These are phyloP conservation scores for Ceratobasidium sp. DNA, from an alignment of 1,284 basidiomycete species.

Conservation along the genomic window DNA sequence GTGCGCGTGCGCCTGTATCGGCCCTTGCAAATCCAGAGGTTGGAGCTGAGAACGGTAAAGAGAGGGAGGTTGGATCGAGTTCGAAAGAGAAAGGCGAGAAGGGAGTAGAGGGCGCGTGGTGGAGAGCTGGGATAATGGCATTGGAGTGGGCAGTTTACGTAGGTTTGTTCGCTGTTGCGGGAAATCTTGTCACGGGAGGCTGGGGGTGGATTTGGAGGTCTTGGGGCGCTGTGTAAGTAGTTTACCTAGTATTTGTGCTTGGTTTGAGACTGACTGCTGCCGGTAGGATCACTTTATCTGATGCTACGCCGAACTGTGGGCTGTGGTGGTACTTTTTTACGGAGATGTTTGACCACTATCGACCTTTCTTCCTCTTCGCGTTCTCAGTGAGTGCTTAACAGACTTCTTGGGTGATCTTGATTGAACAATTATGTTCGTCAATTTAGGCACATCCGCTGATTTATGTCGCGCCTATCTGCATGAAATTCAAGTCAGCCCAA, in stretches of 20 bases:
- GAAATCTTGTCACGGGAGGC: constrained; percentile 62
- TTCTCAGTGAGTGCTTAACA: constrained; percentile 75
- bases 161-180: constrained; percentile 54
- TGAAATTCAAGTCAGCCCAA: constrained; percentile 77
- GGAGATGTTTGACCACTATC: constrained; percentile 99
- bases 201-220: constrained; percentile 74
- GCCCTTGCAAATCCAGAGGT: constrained; percentile 66
- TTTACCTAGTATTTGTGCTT: background rate
- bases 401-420: background rate
- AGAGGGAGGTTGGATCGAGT: constrained; percentile 10
- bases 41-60: constrained; percentile 50
- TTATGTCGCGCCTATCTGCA: constrained; percentile 83
- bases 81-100: constrained; percentile 45
- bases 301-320: constrained; percentile 91
- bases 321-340: constrained; percentile 99
- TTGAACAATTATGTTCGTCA: constrained; percentile 46
- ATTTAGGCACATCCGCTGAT: constrained; percentile 81
- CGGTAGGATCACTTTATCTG: constrained; percentile 71
- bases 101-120: constrained; percentile 46
- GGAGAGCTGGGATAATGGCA: constrained; percentile 51
- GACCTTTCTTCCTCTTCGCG: constrained; percentile 93
- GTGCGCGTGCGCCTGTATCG: constrained; percentile 63
- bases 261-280: background rate
- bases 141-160: constrained; percentile 63
- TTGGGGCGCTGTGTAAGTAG: constrained; percentile 81